phyloP scores from a whole-genome alignment of 768 basidiomycete species.

The Clavulina sp. region DNA sequence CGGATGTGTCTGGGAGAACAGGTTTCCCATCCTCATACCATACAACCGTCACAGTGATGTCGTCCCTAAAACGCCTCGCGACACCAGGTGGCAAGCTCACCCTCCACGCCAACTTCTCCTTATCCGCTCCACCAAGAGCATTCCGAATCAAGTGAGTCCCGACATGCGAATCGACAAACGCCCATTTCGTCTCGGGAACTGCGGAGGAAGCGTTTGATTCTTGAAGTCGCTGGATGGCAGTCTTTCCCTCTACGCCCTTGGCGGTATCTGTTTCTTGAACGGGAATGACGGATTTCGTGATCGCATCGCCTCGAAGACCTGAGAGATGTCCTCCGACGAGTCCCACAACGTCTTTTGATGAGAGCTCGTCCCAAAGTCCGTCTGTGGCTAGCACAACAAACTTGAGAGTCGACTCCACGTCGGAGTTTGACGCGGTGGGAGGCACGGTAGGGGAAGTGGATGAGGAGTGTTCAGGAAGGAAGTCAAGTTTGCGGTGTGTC shows the following conservation, averaged over 20 bases:
- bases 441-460: constrained; percentile 12
- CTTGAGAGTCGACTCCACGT: constrained; percentile 24
- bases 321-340: constrained; percentile 70
- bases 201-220: constrained; percentile 11
- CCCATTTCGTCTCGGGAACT: constrained; percentile 29
- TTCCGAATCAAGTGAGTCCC: constrained; percentile 77
- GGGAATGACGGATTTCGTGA: constrained; percentile 42
- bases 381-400: constrained; percentile 88
- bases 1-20: no score
- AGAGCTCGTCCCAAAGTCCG: constrained; percentile 45
- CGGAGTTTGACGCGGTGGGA: constrained; percentile 14
- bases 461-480: constrained; percentile 19
- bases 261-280: constrained; percentile 29
- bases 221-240: no score
- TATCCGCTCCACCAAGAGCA: constrained; percentile 69
- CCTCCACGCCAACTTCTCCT: constrained; percentile 27
- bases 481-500: constrained; percentile 51
- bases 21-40: constrained; percentile 51
- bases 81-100: constrained; percentile 64
- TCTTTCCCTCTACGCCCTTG: constrained; percentile 32
- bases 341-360: constrained; percentile 69
- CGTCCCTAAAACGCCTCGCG: constrained; percentile 65
- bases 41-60: constrained; percentile 68
- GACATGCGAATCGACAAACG: constrained; percentile 62
- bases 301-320: constrained; percentile 46